Percentiles rank a stretch among this genome's conserved stretches.
Conservation (phyloP, 305 asterid genomes). For the Plantago rigida region DNA sequence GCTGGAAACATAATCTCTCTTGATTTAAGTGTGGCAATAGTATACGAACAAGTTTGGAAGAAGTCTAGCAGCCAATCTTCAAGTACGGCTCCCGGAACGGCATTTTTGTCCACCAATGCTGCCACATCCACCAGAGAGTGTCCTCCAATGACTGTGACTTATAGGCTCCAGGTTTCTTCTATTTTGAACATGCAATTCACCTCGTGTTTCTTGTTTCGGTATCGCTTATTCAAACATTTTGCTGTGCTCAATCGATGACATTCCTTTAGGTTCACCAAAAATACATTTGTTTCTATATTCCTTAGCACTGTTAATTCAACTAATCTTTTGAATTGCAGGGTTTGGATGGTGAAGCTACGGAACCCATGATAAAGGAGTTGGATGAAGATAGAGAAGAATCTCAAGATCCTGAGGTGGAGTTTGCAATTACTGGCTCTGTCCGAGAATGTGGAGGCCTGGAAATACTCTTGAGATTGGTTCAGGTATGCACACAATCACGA, state of each 20-base stretch:
- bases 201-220: constrained; percentile 7
- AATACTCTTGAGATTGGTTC: constrained; percentile 80
- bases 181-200: constrained; percentile 9
- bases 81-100: constrained; percentile 53
- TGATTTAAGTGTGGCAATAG: constrained; percentile 86
- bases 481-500: constrained; percentile 42
- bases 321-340: constrained; percentile 52
- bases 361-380: constrained; percentile 98
- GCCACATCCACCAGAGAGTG: constrained; percentile 65
- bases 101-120: constrained; percentile 54
- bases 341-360: constrained; percentile 99
- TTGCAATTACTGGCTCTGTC: constrained; percentile 90
- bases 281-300: background rate
- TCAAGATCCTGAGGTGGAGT: constrained; percentile 99
- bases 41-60: constrained; percentile 96
- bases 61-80: constrained; percentile 75
- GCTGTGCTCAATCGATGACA: constrained; percentile 5
- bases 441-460: constrained; percentile 94
- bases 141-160: constrained; percentile 96
- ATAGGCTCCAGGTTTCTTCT: constrained; percentile 79
- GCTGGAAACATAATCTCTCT: constrained; percentile 95
- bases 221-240: constrained; percentile 14
- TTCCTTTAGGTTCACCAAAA: constrained; percentile 10
- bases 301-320: constrained; percentile 9
- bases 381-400: constrained; percentile 98